Percentiles rank a stretch among this genome's conserved stretches.
Evolutionary conservation across 768 basidiomycete species (phyloP).

Genomic region (Leccinum rimulosum): DNA sequence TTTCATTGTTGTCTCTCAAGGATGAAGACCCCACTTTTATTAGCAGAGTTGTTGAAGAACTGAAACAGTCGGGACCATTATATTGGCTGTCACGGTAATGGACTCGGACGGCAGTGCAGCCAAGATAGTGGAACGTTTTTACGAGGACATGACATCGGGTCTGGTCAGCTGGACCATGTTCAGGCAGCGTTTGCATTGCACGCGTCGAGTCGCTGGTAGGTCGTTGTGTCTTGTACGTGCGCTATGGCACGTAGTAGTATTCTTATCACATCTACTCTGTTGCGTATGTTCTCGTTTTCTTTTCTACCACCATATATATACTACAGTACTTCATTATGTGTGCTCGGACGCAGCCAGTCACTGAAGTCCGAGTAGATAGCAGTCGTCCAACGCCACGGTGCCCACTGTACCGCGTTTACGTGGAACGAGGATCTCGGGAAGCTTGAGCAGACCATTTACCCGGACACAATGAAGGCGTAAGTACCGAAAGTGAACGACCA

Average conservation of each 20-base stretch:
- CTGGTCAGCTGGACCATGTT: background rate
- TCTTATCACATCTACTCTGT: too few species aligned
- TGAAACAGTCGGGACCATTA: background rate
- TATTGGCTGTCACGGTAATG: too few species aligned
- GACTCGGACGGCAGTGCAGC: background rate
- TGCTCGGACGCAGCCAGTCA: too few species aligned
- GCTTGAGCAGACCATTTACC: constrained; percentile 30
- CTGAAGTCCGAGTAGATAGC: too few species aligned
- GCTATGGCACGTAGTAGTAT: too few species aligned
- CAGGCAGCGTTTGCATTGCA: background rate
- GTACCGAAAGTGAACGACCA: too few species aligned
- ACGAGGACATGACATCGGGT: background rate
- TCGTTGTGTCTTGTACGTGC: too few species aligned
- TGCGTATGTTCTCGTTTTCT: too few species aligned
- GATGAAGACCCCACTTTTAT: background rate
- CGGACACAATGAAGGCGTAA: constrained; percentile 4
- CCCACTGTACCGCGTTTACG: constrained; percentile 27
- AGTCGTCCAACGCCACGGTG: constrained; percentile 29
- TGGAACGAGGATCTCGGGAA: constrained; percentile 31
- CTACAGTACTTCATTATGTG: too few species aligned
- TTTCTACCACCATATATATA: too few species aligned
- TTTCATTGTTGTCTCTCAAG: background rate
- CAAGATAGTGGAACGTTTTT: background rate
- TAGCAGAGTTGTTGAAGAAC: background rate
- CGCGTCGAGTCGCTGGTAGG: background rate